Conservation (phyloP, 768 basidiomycete species). For the Leccinum barrowsii region DNA sequence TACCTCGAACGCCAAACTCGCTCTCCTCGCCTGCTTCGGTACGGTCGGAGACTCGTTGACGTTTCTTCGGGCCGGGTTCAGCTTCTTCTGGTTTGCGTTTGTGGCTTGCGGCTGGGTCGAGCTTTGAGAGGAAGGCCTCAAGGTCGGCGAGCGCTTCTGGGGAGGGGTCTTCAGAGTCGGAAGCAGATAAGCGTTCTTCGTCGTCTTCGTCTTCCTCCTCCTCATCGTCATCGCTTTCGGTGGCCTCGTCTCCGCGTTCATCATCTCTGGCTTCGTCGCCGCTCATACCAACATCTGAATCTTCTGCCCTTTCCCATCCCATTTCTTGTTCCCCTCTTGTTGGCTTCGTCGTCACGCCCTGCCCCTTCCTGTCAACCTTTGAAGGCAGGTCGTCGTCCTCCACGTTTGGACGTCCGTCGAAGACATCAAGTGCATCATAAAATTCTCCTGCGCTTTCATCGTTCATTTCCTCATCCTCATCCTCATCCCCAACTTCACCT, state of each 20-base stretch:
- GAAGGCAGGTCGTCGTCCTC: constrained; percentile 11
- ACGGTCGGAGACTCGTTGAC: constrained; percentile 59
- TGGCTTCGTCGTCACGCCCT: constrained; percentile 45
- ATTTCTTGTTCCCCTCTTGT: constrained; percentile 42
- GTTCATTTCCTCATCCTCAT: constrained; percentile 44
- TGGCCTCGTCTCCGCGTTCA: constrained; percentile 1
- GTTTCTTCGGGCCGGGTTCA: constrained; percentile 42
- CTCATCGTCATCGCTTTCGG: constrained; percentile 33
- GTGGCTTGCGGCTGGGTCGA: constrained; percentile 51
- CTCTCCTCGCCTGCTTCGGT: constrained; percentile 79
- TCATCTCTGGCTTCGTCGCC: constrained; percentile 37
- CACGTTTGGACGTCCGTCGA: constrained; percentile 57
- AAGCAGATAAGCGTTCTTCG: constrained; percentile 45
- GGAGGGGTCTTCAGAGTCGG: constrained; percentile 47
- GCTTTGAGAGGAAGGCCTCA: constrained; percentile 63
- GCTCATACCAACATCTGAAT: constrained; percentile 30
- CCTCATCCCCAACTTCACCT: constrained; percentile 24
- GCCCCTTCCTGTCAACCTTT: constrained; percentile 7
- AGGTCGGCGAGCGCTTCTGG: constrained; percentile 65
- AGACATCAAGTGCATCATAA: constrained; percentile 61
- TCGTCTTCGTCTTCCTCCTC: constrained; percentile 32
- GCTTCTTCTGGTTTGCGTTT: constrained; percentile 48
- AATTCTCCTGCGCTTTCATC: constrained; percentile 52
- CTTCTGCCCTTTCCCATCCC: constrained; percentile 22
- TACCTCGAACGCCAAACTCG: constrained; percentile 70